Percentiles rank a stretch among this genome's conserved stretches.
Conservation (phyloP, 306 rosid genomes). For the Citrullus colocynthis region DNA sequence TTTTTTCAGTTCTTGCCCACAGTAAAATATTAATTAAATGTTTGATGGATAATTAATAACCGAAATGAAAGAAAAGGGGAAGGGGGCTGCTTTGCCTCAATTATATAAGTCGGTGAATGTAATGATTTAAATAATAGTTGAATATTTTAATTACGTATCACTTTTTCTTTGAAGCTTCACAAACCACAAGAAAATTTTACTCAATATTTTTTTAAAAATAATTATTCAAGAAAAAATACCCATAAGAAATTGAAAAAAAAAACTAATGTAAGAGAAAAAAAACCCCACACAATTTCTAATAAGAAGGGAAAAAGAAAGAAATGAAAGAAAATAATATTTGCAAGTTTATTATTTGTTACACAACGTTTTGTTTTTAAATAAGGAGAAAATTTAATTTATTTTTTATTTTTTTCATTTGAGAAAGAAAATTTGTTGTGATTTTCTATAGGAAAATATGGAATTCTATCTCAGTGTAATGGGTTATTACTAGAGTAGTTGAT, state of each 20-base stretch:
- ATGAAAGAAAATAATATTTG: background rate
- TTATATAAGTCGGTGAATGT: background rate
- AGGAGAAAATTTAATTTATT: too few species aligned
- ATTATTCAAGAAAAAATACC: too few species aligned
- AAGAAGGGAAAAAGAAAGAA: background rate
- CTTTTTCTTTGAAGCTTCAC: background rate
- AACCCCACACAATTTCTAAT: background rate
- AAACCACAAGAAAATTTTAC: background rate
- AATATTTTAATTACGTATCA: background rate
- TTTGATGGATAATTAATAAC: background rate
- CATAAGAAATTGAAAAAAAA: too few species aligned
- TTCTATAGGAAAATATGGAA: too few species aligned
- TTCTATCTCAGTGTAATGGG: too few species aligned
- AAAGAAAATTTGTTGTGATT: too few species aligned
- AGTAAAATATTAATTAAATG: background rate
- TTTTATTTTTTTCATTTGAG: too few species aligned
- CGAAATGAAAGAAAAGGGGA: background rate
- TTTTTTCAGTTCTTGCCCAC: too few species aligned
- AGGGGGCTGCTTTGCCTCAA: background rate
- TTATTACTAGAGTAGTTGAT: too few species aligned
- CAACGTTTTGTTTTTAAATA: too few species aligned
- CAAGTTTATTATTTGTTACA: background rate
- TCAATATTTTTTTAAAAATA: too few species aligned
- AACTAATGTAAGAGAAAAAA: background rate
- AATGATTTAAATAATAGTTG: background rate